A percentile compares a stretch with the other conserved stretches of the same genome.
phyloP scores from a whole-genome alignment of 345 rosid genomes.

The rapeseed (Brassica napus) region Da-Ae NC_063451.1:44826501-44827000 shows the following conservation, averaged over 20 bases:
- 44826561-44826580: not conserved
- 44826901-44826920: slow-evolving; percentile 1
- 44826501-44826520: not conserved
- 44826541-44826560: too few species aligned
- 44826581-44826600: not conserved
- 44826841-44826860: slow-evolving; percentile 12
- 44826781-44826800: slow-evolving; percentile 12
- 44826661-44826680: not conserved
- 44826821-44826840: slow-evolving; percentile 24
- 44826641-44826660: not conserved
- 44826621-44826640: not conserved
- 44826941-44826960: slow-evolving; percentile 11
- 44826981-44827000: slow-evolving; percentile 35
- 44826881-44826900: too few species aligned
- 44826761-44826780: not conserved
- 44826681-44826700: not conserved
- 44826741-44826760: not conserved
- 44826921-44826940: not conserved
- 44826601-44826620: not conserved
- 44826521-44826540: not conserved
- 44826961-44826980: slow-evolving; percentile 41
- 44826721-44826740: not conserved
- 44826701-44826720: not conserved
- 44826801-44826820: slow-evolving; percentile 15
- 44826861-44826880: too few species aligned